Evolutionary conservation across 257 asterid genomes (phyloP).

Genomic region (Prunella vulgaris): DNA sequence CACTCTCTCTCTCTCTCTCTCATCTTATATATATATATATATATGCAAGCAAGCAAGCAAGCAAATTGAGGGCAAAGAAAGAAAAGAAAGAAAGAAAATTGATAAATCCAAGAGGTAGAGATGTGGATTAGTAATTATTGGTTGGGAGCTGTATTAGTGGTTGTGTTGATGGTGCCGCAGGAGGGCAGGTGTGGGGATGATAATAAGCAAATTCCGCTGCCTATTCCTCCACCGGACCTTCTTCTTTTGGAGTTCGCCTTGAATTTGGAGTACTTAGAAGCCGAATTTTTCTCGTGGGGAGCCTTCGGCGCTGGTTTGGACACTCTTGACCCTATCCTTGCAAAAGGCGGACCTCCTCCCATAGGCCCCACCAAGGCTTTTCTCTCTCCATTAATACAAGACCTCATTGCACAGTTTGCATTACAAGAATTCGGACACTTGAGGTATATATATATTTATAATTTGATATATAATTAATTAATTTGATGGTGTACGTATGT

Average conservation of each 20-base stretch:
- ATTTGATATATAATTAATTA: no score
- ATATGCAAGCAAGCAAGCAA: no score
- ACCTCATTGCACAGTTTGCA: slow-evolving; percentile 67
- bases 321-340: slow-evolving; percentile 40
- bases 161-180: no score
- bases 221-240: slow-evolving; percentile 42
- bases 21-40: not conserved
- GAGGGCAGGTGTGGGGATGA: no score
- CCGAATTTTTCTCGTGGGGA: slow-evolving; percentile 74
- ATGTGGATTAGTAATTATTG: no score
- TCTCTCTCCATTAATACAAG: slow-evolving; percentile 44
- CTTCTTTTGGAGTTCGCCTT: slow-evolving; percentile 63
- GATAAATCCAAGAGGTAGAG: no score
- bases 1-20: not conserved
- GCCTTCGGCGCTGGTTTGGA: slow-evolving; percentile 69
- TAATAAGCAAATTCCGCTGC: no score
- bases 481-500: no score
- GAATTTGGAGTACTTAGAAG: slow-evolving; percentile 75
- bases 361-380: slow-evolving; percentile 46
- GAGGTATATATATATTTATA: slow-evolving; percentile 50
- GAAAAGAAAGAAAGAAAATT: no score
- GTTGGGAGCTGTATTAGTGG: no score
- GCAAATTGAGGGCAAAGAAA: no score
- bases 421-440: slow-evolving; percentile 86
- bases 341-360: slow-evolving; percentile 63